phyloP scores from a whole-genome alignment of 495 filamentous ascomycete genomes.

The Neurospora sp. region DNA sequence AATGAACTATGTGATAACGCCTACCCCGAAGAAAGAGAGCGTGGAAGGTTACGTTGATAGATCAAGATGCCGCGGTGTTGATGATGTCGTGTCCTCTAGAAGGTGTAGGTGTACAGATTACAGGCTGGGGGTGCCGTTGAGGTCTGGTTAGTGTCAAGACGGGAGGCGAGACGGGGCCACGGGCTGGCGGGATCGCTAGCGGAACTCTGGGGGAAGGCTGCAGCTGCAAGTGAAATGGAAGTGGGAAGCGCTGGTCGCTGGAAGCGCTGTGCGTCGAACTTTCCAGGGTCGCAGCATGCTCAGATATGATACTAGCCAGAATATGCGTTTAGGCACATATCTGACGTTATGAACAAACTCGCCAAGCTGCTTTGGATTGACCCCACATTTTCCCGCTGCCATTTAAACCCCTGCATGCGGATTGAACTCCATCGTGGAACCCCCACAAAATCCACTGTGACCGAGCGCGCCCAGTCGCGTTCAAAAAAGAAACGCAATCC shows the following conservation, averaged over 20 bases:
- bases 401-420: neutral
- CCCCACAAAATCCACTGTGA: neutral
- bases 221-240: neutral
- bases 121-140: neutral
- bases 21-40: neutral
- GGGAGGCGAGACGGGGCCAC: neutral
- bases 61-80: neutral
- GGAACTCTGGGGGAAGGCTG: neutral
- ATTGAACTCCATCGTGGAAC: neutral
- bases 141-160: neutral
- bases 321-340: neutral
- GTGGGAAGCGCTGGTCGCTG: neutral
- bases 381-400: neutral
- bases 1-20: neutral
- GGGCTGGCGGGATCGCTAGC: neutral
- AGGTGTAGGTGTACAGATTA: neutral
- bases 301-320: neutral
- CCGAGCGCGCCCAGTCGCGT: neutral
- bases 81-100: neutral
- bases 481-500: neutral
- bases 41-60: neutral
- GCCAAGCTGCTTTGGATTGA: neutral
- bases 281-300: neutral
- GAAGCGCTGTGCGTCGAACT: neutral
- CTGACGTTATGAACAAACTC: neutral